phyloP scores from a whole-genome alignment of 1,139 yeast genomes.

The Hanseniaspora uvarum region DNA sequence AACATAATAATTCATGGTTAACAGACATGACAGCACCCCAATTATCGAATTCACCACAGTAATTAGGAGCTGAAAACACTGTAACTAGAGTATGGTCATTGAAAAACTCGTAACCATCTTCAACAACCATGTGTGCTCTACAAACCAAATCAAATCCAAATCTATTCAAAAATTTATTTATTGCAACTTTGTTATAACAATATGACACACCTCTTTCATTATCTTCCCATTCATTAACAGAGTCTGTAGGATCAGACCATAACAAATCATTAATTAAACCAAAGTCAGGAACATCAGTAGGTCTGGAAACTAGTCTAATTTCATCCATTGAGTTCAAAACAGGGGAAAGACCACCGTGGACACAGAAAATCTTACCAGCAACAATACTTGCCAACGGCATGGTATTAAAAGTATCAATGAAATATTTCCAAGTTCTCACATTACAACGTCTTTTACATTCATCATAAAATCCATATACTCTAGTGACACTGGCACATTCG shows the following conservation, averaged over 20 bases:
- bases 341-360: conserved; percentile 94
- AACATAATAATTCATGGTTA: conserved; percentile 79
- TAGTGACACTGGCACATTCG: conserved; percentile 91
- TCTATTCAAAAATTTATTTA: conserved; percentile 74
- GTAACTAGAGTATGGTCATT: conserved; percentile 89
- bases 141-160: conserved; percentile 92
- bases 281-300: conserved; percentile 95
- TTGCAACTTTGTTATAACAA: conserved; percentile 86
- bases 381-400: conserved; percentile 92
- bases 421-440: conserved; percentile 85
- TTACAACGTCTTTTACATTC: conserved; percentile 91
- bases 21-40: conserved; percentile 99
- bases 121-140: conserved; percentile 98
- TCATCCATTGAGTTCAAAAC: conserved; percentile 85
- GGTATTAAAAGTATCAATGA: conserved; percentile 88
- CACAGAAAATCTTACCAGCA: conserved; percentile 92
- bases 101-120: conserved; percentile 95
- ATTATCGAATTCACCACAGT: conserved; percentile 96
- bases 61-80: conserved; percentile 92
- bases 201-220: conserved; percentile 96
- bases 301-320: conserved; percentile 79
- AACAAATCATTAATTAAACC: conserved; percentile 82
- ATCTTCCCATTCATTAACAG: conserved; percentile 94
- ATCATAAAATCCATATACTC: conserved; percentile 93
- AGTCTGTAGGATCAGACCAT: conserved; percentile 97